Percentiles rank a stretch among this genome's conserved stretches.
Evolutionary conservation across 1,284 basidiomycete genomes (phyloP).

Genomic region (Heterobasidion parviporum): DNA sequence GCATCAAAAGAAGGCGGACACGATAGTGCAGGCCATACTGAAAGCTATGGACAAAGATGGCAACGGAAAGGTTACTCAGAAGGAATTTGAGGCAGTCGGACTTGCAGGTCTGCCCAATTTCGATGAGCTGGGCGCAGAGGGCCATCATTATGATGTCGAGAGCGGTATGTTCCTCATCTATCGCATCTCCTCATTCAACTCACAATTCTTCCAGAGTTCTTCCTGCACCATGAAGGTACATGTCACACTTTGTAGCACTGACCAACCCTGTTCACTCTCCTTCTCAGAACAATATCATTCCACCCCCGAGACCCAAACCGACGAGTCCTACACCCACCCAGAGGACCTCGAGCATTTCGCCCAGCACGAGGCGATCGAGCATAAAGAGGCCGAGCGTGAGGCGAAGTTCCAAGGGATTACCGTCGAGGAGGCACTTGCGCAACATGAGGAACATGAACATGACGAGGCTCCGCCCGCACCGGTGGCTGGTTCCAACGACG

Average conservation of each 20-base stretch:
- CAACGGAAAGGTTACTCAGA: conserved; percentile 72
- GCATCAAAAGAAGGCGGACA: conserved; percentile 80
- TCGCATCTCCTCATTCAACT: conserved; percentile 5
- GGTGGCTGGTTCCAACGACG: conserved; percentile 2
- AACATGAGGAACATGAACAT: conserved; percentile 29
- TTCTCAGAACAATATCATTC: conserved; percentile 79
- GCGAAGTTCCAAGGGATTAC: conserved; percentile 77
- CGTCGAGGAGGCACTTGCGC: conserved; percentile 54
- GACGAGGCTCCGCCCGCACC: conserved; percentile 8
- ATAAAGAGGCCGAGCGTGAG: conserved; percentile 76
- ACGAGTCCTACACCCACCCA: conserved; percentile 88
- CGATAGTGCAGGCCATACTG: conserved; percentile 75
- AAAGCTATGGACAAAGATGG: conserved; percentile 67
- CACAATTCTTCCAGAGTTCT: conserved; percentile 52
- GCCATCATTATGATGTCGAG: conserved; percentile 90
- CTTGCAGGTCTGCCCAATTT: conserved; percentile 81
- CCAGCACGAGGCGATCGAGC: conserved; percentile 85
- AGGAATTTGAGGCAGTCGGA: conserved; percentile 79
- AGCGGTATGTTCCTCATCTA: conserved; percentile 48
- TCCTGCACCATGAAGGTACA: conserved; percentile 88
- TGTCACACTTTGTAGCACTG: background rate
- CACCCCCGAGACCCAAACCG: conserved; percentile 95
- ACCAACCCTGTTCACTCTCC: background rate
- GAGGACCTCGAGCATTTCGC: conserved; percentile 88
- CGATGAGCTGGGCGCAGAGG: conserved; percentile 79